Evolutionary conservation across 129 eudicot genomes (phyloP).

Genomic region (Heracleum sosnowskyi): DNA sequence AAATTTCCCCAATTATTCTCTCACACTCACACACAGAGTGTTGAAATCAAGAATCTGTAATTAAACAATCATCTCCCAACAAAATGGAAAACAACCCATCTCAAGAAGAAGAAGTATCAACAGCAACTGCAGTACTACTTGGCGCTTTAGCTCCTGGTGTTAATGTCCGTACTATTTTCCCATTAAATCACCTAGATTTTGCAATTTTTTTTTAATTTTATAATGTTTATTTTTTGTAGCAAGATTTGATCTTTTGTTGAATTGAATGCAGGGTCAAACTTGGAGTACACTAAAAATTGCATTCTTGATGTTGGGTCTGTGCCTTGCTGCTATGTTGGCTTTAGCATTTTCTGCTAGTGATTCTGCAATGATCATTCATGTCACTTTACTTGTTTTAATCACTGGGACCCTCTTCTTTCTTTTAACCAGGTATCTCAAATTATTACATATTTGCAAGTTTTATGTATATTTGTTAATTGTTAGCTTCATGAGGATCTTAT

Average conservation of each 20-base stretch:
- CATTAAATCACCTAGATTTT: background rate
- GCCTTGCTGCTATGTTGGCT: conserved; percentile 74
- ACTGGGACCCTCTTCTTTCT: conserved; percentile 70
- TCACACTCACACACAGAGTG: background rate
- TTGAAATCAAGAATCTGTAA: background rate
- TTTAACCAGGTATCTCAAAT: conserved; percentile 53
- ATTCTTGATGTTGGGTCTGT: conserved; percentile 78
- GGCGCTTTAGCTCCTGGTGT: conserved; percentile 94
- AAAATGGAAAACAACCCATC: conserved; percentile 45
- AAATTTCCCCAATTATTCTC: background rate
- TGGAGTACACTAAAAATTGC: conserved; percentile 77
- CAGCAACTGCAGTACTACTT: conserved; percentile 64
- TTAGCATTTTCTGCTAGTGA: conserved; percentile 86
- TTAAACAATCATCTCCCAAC: background rate
- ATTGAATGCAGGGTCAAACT: conserved; percentile 66
- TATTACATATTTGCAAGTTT: background rate
- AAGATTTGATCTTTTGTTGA: conserved; percentile 18
- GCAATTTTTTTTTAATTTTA: background rate
- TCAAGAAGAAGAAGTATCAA: conserved; percentile 29
- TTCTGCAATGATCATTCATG: conserved; percentile 61
- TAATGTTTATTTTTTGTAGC: background rate
- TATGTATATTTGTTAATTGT: background rate
- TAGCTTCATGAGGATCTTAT: background rate
- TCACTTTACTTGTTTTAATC: conserved; percentile 60
- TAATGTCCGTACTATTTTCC: conserved; percentile 39